phyloP scores from a whole-genome alignment of 2,329 filamentous ascomycete species.

The Stachybotrys elegans region DNA sequence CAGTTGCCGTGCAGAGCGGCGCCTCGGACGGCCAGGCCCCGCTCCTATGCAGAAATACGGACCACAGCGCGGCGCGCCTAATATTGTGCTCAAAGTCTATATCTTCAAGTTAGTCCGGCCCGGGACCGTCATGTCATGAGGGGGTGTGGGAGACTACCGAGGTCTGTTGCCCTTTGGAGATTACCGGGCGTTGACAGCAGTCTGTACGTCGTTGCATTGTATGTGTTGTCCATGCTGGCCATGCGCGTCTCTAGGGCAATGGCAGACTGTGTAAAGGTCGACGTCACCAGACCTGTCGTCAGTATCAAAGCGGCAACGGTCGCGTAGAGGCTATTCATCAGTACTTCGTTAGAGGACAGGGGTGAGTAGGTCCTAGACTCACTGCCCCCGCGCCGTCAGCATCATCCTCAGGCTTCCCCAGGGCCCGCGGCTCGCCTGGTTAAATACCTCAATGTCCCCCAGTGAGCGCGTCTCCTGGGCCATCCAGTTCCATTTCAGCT shows the following conservation, averaged over 20 bases:
- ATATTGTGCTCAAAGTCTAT: not conserved
- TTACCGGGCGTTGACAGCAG: not conserved
- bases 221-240: not conserved
- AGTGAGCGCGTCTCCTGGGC: slow-evolving; percentile 6
- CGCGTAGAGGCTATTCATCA: not conserved
- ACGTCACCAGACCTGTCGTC: not conserved
- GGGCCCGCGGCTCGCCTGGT: slow-evolving; percentile 12
- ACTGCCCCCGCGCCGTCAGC: not conserved
- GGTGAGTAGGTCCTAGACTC: not conserved
- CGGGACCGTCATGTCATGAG: not conserved
- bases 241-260: not conserved
- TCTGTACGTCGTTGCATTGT: not conserved
- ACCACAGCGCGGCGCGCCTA: not conserved
- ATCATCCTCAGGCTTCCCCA: slow-evolving; percentile 12
- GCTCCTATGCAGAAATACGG: not conserved
- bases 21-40: not conserved
- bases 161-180: not conserved
- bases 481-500: slow-evolving; percentile 15
- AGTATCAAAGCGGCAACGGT: not conserved
- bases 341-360: not conserved
- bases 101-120: not conserved
- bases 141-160: not conserved
- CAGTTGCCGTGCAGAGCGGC: not conserved
- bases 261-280: not conserved
- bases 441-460: slow-evolving; percentile 10